Base-by-base conservation (phyloP, 495 filamentous ascomycete species). In the Lepidopterella palustris region DNA sequence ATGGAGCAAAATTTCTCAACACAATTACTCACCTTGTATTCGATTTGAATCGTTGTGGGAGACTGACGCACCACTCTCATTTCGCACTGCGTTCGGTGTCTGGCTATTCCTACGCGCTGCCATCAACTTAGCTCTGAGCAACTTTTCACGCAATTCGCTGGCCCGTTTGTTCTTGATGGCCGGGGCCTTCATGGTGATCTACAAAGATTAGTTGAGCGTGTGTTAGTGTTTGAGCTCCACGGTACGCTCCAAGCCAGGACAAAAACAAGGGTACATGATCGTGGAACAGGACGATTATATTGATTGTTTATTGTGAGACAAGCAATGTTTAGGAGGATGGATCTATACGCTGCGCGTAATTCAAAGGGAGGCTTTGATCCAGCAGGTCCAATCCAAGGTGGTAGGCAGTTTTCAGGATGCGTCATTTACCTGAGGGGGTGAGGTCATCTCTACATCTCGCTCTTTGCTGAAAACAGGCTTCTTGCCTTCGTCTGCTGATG, bases 401-500 rank as follows among this genome's bases (percentile, higher is more conserved):
- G 10, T 42, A 42, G 35, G 10, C 35, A 42, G 3, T 35, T 42
- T 18, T 42, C 35, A 42, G 35, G 35, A 42, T 42, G 35, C 35
- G 18, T 42, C 13, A 42, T 18, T 18, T 18, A 42, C 35, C 35
- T 42, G 3, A 2, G 13, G 3, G 9, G 35, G 35, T 10, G 35
- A 15, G 35, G 13, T 42, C 18, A 18, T 42, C 2, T 18, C 35
- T 10, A 3, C 10, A 2, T 42, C 10, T 13, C 35, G 35, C 35
- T 42, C 35, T 10, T 42, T 42, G 31, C 24, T 23, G n/a, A 20
- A 61, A 35, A 45, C 26, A 49, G 52, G 49, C 54, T 52, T 54
- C 26, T 62, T 55, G 27, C 40, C 15, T 4, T 25, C 13, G 13
- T 21, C 10, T 25, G 45, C 15, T n/a, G 18, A n/a, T 20, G 21